phyloP scores from a whole-genome alignment of 805 yeast genomes.

The Isabelozyma gotoi region DNA sequence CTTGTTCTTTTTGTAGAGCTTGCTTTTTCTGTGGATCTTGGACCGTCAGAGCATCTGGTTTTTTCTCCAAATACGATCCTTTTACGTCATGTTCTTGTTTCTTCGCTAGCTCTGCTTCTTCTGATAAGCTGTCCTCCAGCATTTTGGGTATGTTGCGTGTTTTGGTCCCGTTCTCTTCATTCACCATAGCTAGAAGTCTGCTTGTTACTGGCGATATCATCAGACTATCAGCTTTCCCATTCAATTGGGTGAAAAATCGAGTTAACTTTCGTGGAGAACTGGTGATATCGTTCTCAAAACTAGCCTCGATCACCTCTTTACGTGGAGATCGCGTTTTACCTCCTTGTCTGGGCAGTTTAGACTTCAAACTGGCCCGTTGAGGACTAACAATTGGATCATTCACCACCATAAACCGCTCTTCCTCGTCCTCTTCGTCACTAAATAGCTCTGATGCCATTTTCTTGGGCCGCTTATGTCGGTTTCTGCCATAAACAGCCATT shows the following conservation, averaged over 20 bases:
- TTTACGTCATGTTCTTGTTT: no score
- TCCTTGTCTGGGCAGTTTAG: not conserved
- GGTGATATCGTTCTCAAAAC: slow-evolving; percentile 9
- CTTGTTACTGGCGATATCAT: not conserved
- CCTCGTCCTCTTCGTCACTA: slow-evolving; percentile 12
- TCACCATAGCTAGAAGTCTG: not conserved
- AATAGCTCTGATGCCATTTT: slow-evolving; percentile 8
- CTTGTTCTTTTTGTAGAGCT: no score
- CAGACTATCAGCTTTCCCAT: not conserved
- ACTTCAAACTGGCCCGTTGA: not conserved
- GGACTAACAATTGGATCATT: not conserved
- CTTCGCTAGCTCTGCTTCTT: no score
- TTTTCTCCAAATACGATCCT: no score
- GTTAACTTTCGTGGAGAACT: slow-evolving; percentile 16
- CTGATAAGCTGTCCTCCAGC: no score
- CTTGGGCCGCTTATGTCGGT: slow-evolving; percentile 1
- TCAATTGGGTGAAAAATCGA: slow-evolving; percentile 5
- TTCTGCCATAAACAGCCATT: slow-evolving; percentile 14
- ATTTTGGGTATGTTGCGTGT: no score
- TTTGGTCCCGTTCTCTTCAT: slow-evolving; percentile 1
- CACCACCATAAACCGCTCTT: not conserved
- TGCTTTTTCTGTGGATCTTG: no score
- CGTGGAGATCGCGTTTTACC: slow-evolving; percentile 1
- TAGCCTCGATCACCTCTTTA: slow-evolving; percentile 1
- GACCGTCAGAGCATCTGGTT: no score